These are phyloP conservation scores for Papiliotrema terrestris DNA, from an alignment of 1,284 basidiomycete species.

Conservation along the genomic window DNA sequence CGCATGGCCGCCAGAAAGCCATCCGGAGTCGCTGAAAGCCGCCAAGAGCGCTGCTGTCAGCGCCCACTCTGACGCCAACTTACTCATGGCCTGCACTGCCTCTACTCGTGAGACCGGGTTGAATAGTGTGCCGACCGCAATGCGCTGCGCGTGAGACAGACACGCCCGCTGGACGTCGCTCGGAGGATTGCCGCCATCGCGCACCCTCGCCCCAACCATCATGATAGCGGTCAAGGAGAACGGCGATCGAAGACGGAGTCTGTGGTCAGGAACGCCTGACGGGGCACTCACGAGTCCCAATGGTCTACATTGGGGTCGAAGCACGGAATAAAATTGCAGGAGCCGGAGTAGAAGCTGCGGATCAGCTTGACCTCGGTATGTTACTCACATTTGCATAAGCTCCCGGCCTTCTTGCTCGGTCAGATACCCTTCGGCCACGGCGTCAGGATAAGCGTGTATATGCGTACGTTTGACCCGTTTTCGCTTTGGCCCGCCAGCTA, in stretches of 20 bases:
- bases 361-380: slow-evolving; percentile 2
- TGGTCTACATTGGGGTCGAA: slow-evolving; percentile 75
- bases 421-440: slow-evolving; percentile 58
- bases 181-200: slow-evolving; percentile 66
- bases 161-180: slow-evolving; percentile 40
- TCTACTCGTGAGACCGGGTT: slow-evolving; percentile 75
- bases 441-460: slow-evolving; percentile 46
- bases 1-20: slow-evolving; percentile 79
- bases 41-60: slow-evolving; percentile 66
- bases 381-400: slow-evolving; percentile 70
- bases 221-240: slow-evolving; percentile 66
- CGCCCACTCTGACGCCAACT: slow-evolving; percentile 36
- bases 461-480: slow-evolving; percentile 31
- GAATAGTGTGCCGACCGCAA: slow-evolving; percentile 79
- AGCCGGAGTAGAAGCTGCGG: slow-evolving; percentile 65
- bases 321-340: slow-evolving; percentile 82
- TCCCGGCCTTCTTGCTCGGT: slow-evolving; percentile 75
- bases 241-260: slow-evolving; percentile 42
- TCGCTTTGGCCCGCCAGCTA: slow-evolving; percentile 21
- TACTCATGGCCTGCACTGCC: slow-evolving; percentile 85
- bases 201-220: slow-evolving; percentile 80
- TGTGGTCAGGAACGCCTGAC: slow-evolving; percentile 3
- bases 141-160: slow-evolving; percentile 71
- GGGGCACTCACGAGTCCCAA: slow-evolving; percentile 56
- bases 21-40: slow-evolving; percentile 87